Conservation (phyloP, 805 yeast genomes). For the Candida montana region DNA sequence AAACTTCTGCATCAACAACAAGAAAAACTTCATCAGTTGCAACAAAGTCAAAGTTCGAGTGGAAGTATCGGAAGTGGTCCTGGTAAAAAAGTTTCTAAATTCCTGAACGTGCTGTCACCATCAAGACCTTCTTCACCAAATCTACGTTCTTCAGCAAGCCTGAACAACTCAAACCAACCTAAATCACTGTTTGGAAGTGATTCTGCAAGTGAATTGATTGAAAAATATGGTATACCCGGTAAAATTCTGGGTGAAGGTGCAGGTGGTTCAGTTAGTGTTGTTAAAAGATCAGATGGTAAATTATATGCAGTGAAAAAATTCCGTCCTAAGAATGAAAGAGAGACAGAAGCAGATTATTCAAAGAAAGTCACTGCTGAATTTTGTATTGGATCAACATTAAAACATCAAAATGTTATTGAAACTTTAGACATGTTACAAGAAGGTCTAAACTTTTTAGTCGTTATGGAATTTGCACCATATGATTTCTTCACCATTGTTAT, state of each 20-base stretch:
- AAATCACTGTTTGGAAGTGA: conserved; percentile 35
- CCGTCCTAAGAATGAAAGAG: conserved; percentile 57
- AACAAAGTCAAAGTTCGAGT: background rate
- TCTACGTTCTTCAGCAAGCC: background rate
- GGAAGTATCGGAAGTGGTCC: conserved; percentile 1
- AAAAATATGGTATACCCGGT: conserved; percentile 73
- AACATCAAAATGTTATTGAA: conserved; percentile 74
- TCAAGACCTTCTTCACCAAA: conserved; percentile 15
- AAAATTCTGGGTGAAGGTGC: conserved; percentile 86
- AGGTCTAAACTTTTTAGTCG: conserved; percentile 55
- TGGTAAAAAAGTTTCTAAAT: conserved; percentile 18
- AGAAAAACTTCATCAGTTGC: conserved; percentile 6
- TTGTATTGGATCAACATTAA: conserved; percentile 70
- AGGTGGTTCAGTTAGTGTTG: conserved; percentile 85
- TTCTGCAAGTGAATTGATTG: conserved; percentile 36
- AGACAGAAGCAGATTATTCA: conserved; percentile 62
- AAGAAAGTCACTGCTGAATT: conserved; percentile 80
- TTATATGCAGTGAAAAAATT: conserved; percentile 86
- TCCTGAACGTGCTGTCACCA: conserved; percentile 20
- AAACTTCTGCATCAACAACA: conserved; percentile 5
- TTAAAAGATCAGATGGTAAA: conserved; percentile 55
- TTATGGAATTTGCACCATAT: conserved; percentile 90
- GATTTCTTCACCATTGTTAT: conserved; percentile 92
- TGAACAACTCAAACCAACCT: conserved; percentile 11
- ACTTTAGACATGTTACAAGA: conserved; percentile 79